These are phyloP conservation scores for Salix arbutifolia DNA, from an alignment of 345 rosid species.

Conservation along the genomic window DNA sequence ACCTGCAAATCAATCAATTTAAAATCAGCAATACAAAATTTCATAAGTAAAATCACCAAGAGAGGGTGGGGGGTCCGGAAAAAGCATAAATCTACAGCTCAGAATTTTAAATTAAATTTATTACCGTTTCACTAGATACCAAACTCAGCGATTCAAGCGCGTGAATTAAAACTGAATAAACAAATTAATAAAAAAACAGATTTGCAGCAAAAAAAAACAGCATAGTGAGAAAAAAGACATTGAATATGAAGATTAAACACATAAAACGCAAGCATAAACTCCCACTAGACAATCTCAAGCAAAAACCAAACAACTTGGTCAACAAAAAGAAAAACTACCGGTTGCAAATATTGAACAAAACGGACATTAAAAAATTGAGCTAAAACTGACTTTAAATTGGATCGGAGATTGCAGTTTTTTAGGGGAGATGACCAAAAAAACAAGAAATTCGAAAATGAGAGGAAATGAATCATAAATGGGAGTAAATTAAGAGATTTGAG, in stretches of 20 bases:
- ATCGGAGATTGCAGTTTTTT: conserved; percentile 5
- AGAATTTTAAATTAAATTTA: too few species aligned
- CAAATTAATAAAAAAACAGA: neutral
- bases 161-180: neutral
- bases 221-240: neutral
- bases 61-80: too few species aligned
- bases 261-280: neutral
- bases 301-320: neutral
- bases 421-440: neutral
- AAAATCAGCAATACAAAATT: neutral
- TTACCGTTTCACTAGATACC: neutral
- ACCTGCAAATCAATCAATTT: neutral
- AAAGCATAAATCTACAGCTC: too few species aligned
- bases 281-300: neutral
- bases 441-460: neutral
- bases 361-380: neutral
- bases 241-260: neutral
- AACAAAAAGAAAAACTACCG: neutral
- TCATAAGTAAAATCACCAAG: neutral
- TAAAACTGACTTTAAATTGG: conserved; percentile 10
- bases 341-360: neutral
- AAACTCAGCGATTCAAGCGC: neutral
- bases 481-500: neutral
- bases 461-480: neutral
- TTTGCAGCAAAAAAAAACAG: neutral